Conservation (phyloP, 257 asterid species). For the Solanum bulbocastanum region DNA sequence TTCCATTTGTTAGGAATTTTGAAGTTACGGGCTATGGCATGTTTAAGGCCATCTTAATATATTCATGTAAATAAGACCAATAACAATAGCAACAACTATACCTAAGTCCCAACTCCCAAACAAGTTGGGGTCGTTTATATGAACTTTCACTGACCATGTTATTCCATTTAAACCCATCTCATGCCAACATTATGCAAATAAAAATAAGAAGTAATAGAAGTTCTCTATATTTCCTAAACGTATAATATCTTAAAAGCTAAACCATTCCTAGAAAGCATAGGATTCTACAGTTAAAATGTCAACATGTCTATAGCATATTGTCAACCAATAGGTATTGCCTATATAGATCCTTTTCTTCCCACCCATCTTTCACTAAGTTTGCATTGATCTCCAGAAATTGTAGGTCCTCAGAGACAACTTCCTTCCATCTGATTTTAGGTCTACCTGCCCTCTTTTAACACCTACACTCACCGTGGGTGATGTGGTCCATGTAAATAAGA, state of each 20-base stretch:
- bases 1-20: not conserved
- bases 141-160: not conserved
- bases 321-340: not conserved
- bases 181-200: not conserved
- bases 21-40: not conserved
- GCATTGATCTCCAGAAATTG: not conserved
- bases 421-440: not conserved
- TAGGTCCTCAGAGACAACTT: not conserved
- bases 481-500: not conserved
- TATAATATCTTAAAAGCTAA: not conserved
- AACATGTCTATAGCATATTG: not conserved
- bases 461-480: not conserved
- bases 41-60: not conserved
- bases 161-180: not conserved
- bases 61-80: not conserved
- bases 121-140: not conserved
- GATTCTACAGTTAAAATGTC: not conserved
- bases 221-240: not conserved
- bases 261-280: not conserved
- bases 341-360: not conserved
- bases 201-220: not conserved
- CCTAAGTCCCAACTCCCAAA: not conserved
- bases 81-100: not conserved
- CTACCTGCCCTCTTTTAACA: not conserved
- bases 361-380: not conserved